Evolutionary conservation across 331 rosid genomes (phyloP), one percentile per base, ranked within the genome.

Genomic region (Phaseolus coccineus): DNA sequence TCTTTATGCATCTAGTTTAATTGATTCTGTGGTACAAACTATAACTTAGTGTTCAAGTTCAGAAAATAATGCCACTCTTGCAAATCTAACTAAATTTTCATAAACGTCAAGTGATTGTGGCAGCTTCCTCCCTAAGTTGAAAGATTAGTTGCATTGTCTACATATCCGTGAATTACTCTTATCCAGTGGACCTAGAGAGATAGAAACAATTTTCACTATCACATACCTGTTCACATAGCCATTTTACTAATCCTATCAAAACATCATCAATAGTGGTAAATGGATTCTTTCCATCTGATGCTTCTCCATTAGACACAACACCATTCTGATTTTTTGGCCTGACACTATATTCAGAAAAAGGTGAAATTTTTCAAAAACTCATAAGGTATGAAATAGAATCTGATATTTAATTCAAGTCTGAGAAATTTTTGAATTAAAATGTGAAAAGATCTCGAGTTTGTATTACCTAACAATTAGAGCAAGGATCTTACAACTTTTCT

Each of bases 191-290:
- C 35, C 58, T 10, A 71, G 51, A 39, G 44, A 76, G 55, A 56
- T 48, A 77, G 69, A 61, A 33, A 70, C 46, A 52, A 70, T 55
- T 63, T 50, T 70, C 70, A 63, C 61, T 28, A 77, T 46, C 39
- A 71, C 82, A 83, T 71, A 91, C 99, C 99, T 93, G 96, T 37
- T 90, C 99, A 85, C 97, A 96, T 46, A 96, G 98, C 99, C 99
- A 96, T 55, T 91, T 94, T 55, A 96, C 97, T 91, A 96, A 77
- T 71, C 93, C 97, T 78, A 84, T 87, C 91, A 96, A 85, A 78
- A 93, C 95, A 84, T 96, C 97, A 85, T 90, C 96, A 78, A 93
- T 90, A 24, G 84, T 64, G 73, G 94, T 86, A 24, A 79, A 51
- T 16, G 88, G 77, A 72, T 80, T 87, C 93, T 96, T 92, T 58